Evolutionary conservation across 139 green algal species (phyloP).

Genomic region (Yamagishiella unicocca): DNA sequence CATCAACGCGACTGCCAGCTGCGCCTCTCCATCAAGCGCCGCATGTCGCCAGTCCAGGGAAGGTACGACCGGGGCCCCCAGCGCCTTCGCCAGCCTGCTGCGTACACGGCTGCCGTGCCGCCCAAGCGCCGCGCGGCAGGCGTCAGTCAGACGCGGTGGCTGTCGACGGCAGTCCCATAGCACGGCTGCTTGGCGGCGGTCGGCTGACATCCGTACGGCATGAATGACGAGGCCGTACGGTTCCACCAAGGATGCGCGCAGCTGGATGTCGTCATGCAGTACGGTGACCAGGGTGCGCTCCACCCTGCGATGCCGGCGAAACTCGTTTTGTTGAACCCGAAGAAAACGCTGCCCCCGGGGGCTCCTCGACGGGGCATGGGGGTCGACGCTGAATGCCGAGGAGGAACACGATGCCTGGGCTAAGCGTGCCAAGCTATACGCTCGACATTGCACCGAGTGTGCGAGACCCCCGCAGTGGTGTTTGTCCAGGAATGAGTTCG

Average conservation of each 20-base stretch:
- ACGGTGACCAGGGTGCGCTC: background rate
- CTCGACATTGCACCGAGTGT: too few species aligned
- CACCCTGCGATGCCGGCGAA: too few species aligned
- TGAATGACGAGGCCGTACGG: slow-evolving; percentile 9
- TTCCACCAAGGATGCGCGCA: background rate
- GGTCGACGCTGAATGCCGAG: too few species aligned
- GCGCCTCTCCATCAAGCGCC: background rate
- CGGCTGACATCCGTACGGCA: background rate
- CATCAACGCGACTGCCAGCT: background rate
- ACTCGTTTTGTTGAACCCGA: too few species aligned
- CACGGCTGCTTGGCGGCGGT: slow-evolving; percentile 1
- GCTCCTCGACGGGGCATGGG: too few species aligned
- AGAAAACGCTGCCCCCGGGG: too few species aligned
- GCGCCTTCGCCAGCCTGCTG: background rate
- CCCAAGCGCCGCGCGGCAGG: background rate
- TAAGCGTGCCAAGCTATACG: too few species aligned
- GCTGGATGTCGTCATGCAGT: background rate
- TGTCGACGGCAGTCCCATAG: slow-evolving; percentile 19
- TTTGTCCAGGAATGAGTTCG: too few species aligned
- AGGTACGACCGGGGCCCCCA: background rate
- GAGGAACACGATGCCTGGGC: too few species aligned
- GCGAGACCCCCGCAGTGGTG: too few species aligned
- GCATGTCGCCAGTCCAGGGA: slow-evolving; percentile 5
- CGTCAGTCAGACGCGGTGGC: background rate
- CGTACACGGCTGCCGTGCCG: background rate